Evolutionary conservation across 2,329 filamentous ascomycete genomes (phyloP), one percentile per base, ranked within the genome.

Genomic region (Phialophora verrucosa): DNA sequence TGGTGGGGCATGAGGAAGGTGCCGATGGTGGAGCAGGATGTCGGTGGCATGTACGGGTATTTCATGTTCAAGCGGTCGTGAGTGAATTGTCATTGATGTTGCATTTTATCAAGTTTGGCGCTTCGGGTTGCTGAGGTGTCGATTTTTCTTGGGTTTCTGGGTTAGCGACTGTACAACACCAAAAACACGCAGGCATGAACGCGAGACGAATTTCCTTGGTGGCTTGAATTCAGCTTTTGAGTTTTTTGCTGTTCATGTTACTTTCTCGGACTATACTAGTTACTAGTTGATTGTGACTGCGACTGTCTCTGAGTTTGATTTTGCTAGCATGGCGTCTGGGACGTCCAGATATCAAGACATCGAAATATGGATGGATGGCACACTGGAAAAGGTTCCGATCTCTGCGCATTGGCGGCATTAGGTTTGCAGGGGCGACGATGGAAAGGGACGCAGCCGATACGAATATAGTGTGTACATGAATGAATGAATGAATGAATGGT

Each of bases 1-100:
- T 91, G 88, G 80, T 94, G 91, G 91, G 91, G 91, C 44, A 93
- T 93, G 88, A 85, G 90, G 69, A 95, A 87, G 76, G 78, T 86
- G 29, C 84, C 85, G 2, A 82, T 87, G 68, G 83, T 82, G 14
- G 78, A 82, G 42, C 82, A 83, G 8, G 84, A 87, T 65, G 84
- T 87, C 5, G 84, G 84, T 27, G 85, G 85, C 3, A 81, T 87
- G 73, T 87, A 87, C 73, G 84, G 83, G 49, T 83, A 85, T 74
- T 87, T 86, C 72, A 86, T 86, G 81, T 87, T 86, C 73, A 85
- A 85, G 74, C 79, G 81, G 73, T 69, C 66, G 25, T 20, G 20
- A 44, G 32, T 2, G 38, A n/a, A 25, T 25, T 44, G 14, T 44
- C 1, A 44, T 44, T n/a, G 25, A 6, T 55, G 3, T 35, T 29